Conservation (phyloP, 2,329 filamentous ascomycete species). For the Neofusicoccum sp. region DNA sequence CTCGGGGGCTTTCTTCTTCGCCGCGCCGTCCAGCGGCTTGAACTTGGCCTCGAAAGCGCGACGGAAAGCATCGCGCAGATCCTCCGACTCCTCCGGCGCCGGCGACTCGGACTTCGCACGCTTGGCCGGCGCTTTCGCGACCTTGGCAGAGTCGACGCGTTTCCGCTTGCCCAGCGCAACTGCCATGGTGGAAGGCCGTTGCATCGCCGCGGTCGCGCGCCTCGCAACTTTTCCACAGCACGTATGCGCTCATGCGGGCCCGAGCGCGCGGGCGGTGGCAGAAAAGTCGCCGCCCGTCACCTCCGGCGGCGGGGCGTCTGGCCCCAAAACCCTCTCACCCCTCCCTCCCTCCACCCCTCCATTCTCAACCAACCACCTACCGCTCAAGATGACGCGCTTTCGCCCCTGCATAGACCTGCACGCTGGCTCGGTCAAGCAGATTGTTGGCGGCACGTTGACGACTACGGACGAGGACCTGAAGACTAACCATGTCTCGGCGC, state of each 20-base stretch:
- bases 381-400: constrained; percentile 76
- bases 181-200: constrained; percentile 38
- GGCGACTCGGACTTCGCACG: constrained; percentile 23
- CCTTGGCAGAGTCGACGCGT: constrained; percentile 38
- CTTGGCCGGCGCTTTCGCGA: constrained; percentile 21
- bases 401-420: constrained; percentile 96
- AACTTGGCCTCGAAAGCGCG: constrained; percentile 88
- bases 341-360: neutral
- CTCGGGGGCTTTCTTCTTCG: constrained; percentile 28
- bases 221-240: constrained; percentile 2
- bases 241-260: too few relatives aligned
- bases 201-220: neutral
- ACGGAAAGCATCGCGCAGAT: constrained; percentile 72
- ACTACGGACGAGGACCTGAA: constrained; percentile 54
- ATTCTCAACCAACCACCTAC: neutral
- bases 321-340: neutral
- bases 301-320: neutral
- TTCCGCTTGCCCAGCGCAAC: constrained; percentile 47
- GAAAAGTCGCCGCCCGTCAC: neutral
- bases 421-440: constrained; percentile 97
- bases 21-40: constrained; percentile 61
- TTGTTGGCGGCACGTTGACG: constrained; percentile 84
- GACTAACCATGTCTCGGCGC: constrained; percentile 88
- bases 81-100: constrained; percentile 43
- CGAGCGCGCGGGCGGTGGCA: neutral